Conservation (phyloP, 805 yeast species). For the Wickerhamomyces kurtzmanii region DNA sequence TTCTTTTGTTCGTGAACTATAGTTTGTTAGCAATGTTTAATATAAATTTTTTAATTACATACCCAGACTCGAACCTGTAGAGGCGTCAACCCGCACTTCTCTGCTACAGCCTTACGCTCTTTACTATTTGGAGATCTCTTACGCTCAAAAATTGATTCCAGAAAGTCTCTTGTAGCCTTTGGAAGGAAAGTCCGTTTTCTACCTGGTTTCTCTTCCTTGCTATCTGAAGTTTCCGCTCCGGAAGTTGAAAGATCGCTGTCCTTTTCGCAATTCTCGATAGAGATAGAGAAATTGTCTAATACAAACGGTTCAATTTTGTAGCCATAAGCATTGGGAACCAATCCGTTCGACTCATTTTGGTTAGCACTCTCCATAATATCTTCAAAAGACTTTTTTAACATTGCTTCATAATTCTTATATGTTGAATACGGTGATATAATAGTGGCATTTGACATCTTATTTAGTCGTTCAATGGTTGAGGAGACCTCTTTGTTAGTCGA, state of each 20-base stretch:
- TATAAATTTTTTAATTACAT: constrained; percentile 7
- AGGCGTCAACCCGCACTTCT: constrained; percentile 17
- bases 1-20: constrained; percentile 22
- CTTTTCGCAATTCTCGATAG: too few relatives aligned
- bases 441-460: too few relatives aligned
- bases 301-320: neutral
- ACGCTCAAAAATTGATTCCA: constrained; percentile 13
- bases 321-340: neutral
- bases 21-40: neutral
- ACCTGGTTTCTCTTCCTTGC: neutral
- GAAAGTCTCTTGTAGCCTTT: constrained; percentile 4
- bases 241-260: too few relatives aligned
- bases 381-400: too few relatives aligned
- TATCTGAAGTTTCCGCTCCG: neutral
- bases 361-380: too few relatives aligned
- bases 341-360: neutral
- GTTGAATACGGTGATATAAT: too few relatives aligned
- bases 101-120: constrained; percentile 20
- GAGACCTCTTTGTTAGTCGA: too few relatives aligned
- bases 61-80: constrained; percentile 25
- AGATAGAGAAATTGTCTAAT: neutral
- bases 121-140: constrained; percentile 18
- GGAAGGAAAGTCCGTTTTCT: constrained; percentile 7
- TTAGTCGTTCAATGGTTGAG: too few relatives aligned
- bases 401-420: too few relatives aligned